Evolutionary conservation across 192 early-diverging fungal genomes (phyloP), one percentile per base, ranked within the genome.

Genomic region (Globomyces pollinis-pini): DNA sequence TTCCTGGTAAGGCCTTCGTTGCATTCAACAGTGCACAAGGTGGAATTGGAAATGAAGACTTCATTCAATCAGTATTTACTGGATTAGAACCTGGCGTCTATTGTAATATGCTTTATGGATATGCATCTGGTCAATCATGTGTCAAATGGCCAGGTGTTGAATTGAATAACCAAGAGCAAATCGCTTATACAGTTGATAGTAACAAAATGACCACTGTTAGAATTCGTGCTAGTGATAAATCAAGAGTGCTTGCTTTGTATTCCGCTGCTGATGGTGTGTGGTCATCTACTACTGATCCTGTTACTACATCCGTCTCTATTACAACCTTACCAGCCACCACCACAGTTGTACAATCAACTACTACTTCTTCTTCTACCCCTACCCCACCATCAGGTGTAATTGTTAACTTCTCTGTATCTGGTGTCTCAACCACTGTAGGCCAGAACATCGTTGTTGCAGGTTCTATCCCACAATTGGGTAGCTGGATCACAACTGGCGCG

Each of bases 1-100:
- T 43, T n/a, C n/a, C 55, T 12, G 55, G 55, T 26, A 57, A 33
- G 31, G 55, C 24, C 15, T 57, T 57, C 39, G 55, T 57, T n/a
- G 55, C 55, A 3, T 39, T 57, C 38, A 57, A 57, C 32, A 39
- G 36, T 7, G 9, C 32, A 3, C 55, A 57, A 39, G 55, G 55
- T 3, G 15, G 16, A 4, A n/a, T 15, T 28, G 18, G 21, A 39
- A 57, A 26, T 30, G 20, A 49, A n/a, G 26, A 49, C 15, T 18
- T 49, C 15, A 29, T 29, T n/a, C n/a, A n/a, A n/a, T 33, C 30
- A 24, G 53, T 55, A 13, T 28, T 12, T 8, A 57, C 55, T 44
- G 41, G 38, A 12, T 30, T 57, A 16, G 1, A 15, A 9, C 36
- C 24, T 11, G 55, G 55, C 16, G 4, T 21, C n/a, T 57, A 57